Evolutionary conservation across 768 basidiomycete species (phyloP), one percentile per base, ranked within the genome.

Genomic region (Kwoniella botswanensis): DNA sequence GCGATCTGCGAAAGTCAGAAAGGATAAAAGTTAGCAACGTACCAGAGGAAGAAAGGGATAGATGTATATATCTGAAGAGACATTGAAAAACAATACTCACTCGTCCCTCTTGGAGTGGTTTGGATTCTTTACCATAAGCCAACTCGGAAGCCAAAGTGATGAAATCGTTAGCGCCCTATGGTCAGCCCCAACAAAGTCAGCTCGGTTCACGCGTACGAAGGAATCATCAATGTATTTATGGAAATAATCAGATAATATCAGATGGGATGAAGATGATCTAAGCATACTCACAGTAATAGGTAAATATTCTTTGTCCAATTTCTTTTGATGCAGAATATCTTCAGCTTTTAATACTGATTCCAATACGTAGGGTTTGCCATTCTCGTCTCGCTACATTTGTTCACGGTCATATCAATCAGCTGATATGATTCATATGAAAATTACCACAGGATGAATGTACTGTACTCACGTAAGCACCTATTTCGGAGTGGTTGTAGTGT

Each of bases 321-420:
- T 84, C 57, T 88, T 86, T 63, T 88, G 84, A 59, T 87, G 86
- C 60, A 98, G 81, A 71, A 90, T 83, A 70, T 91, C 89, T 61
- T 83, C 82, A 35, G 79, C 94, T 88, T 93, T 93, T 84, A 92
- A 90, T 42, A 99, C 97, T 43, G 90, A 90, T 63, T 88, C 90
- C 68, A 99, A 87, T 62, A 99, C 90, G 83, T 94, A 98, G 1
- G 96, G 96, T 85, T 97, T 98, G 63, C 97, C 97, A 69, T 90
- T 87, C 77, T 90, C 93, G 77, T 99, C 94, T 69, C 97, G 89
- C 83, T 84, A 57, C 15, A 35, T 35, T 35, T 6, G 35, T 35
- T 35, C 35, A 35, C 7, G 35, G 35, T 4, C 35, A 35, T 35
- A 35, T 35, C 35, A 35, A 35, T 35, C 35, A 35, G 35, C 35